Evolutionary conservation across 495 filamentous ascomycete species (phyloP), one percentile per base, ranked within the genome.

Genomic region (Oidiodendron maius): DNA sequence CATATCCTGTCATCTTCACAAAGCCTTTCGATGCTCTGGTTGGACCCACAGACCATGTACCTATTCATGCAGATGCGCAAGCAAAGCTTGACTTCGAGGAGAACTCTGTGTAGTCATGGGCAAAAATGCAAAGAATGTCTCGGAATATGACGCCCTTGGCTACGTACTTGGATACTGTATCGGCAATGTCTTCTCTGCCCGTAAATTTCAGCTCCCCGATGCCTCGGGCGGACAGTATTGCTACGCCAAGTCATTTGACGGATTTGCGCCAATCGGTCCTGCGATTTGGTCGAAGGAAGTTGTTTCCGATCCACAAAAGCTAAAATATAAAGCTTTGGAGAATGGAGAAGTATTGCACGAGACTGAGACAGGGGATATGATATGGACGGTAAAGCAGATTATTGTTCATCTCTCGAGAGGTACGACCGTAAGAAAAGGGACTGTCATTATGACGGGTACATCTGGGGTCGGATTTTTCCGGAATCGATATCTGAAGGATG

Each of bases 361-460:
- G 17, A 60, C 57, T 0, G 32, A 25, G 1, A 49, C 47, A 20
- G 46, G 45, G 30, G 52, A 55, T 46, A 38, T 55, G 46, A 39
- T 50, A 9, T 55, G 22, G 24, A 34, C 3, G 3, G 39, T 55
- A 16, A 34, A 24, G 32, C 3, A 50, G 46, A 44, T 55, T 15
- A 46, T 52, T 48, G 44, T 11, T 17, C 16, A 46, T 44, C n/a
- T 47, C 12, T 32, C 36, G 12, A 17, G 21, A 45, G 59, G 59
- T 0, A 66, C 60, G 36, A 69, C 67, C 17, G 37, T 67, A 44
- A 55, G 58, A 54, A 57, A 56, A 21, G 66, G 63, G 18, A 66
- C 63, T 15, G 49, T 56, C 16, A 53, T 67, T 38, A 67, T 71
- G 67, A 71, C 66, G 17, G 66, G 66, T 16, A 69, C 66, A 18